Evolutionary conservation across 2,329 filamentous ascomycete genomes (phyloP).

Genomic region (Ambrosiella cleistominuta): DNA sequence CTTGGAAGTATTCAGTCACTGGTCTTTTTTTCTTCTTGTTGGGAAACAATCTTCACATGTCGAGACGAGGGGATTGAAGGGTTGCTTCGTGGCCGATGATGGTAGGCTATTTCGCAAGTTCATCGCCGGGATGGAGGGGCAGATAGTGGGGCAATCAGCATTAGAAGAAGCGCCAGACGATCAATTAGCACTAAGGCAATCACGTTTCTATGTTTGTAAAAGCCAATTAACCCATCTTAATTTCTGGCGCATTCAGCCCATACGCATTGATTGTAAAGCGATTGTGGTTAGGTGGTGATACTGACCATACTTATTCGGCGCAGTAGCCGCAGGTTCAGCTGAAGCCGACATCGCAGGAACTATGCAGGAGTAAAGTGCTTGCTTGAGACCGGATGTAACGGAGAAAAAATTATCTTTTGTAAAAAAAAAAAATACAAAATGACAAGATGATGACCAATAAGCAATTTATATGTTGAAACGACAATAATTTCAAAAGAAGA

Average conservation of each 20-base stretch:
- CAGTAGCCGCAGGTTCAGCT: neutral
- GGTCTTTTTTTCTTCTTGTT: constrained; percentile 19
- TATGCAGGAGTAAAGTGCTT: neutral
- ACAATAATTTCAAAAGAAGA: too few species aligned
- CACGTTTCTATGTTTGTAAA: too few species aligned
- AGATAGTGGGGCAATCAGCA: neutral
- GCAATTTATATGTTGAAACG: too few species aligned
- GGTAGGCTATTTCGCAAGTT: neutral
- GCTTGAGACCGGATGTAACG: neutral
- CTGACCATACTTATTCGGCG: constrained; percentile 15
- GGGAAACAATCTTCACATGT: too few species aligned
- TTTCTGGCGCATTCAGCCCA: neutral
- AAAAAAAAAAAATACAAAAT: neutral
- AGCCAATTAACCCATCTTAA: too few species aligned
- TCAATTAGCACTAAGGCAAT: neutral
- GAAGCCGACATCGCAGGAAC: constrained; percentile 4
- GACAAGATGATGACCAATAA: neutral
- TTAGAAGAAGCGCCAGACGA: neutral
- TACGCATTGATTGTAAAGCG: neutral
- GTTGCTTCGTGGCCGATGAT: neutral
- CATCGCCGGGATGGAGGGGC: neutral
- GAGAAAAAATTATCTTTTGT: neutral
- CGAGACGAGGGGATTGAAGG: too few species aligned
- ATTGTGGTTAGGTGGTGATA: constrained; percentile 3
- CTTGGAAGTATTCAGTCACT: constrained; percentile 48